Base-by-base conservation (phyloP, 2,329 filamentous ascomycete genomes). In the Fusarium sp. region DNA sequence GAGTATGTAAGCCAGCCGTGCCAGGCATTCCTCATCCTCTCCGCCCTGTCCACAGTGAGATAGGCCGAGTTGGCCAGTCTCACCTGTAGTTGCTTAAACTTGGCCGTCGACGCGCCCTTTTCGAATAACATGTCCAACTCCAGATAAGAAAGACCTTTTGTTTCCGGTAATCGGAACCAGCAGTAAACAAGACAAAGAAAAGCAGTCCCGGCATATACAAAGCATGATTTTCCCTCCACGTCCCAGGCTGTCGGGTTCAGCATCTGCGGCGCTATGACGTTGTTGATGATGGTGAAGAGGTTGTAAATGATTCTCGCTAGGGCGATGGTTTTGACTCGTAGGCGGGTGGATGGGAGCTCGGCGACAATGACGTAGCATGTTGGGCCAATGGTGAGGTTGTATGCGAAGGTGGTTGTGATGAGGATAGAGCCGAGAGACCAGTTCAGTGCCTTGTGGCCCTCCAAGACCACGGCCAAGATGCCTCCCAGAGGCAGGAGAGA, bases 381-480 rank as follows among this genome's bases (percentile, higher is more conserved):
- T 6, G 73, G 73, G 13, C 73, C 73, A 18, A 75, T 75, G 11
- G 73, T 75, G 59, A 75, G 63, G 41, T 81, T 81, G 75, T 85
- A 85, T 13, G 79, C 71, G 39, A 83, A 81, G 3, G 84, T 82
- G 82, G 83, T 87, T 62, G 84, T 81, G 59, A 87, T 69, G n/a
- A 83, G 80, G 4, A 86, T 77, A 4, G 78, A 76, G 0, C 79
- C 82, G 68, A 85, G 80, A 0, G 78, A 81, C 82, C 82, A 84
- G n/a, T 84, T 76, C 4, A 77, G 32, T 1, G n/a, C 70, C 25
- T 70, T 69, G 2, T 73, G 56, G 34, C 82, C 79, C 13, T 80
- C 79, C n/a, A 82, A 74, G 11, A 78, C 75, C 6, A 78, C 76
- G 13, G 83, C 82, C 3, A 85, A 74, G 14, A 85, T 77, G 18